Evolutionary conservation across 1,139 yeast species (phyloP).

Genomic region (Spathaspora sp.): DNA sequence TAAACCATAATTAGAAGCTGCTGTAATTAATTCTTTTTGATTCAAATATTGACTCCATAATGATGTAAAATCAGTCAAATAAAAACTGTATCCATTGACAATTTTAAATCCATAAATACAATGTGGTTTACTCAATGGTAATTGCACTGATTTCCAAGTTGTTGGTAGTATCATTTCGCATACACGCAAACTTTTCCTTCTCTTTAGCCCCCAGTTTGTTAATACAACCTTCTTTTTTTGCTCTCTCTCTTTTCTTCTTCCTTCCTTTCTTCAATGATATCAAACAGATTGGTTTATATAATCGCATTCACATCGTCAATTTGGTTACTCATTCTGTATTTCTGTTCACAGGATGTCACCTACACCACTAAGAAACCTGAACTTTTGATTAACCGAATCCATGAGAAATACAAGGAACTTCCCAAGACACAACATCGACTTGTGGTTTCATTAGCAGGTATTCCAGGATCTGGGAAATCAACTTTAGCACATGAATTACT

Average conservation of each 20-base stretch:
- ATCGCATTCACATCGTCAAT: not conserved
- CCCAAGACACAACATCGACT: not conserved
- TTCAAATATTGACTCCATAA: constrained; percentile 29
- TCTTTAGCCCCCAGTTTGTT: not conserved
- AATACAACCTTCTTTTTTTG: not conserved
- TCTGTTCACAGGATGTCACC: too few relatives aligned
- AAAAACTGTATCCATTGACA: constrained; percentile 21
- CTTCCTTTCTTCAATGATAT: not conserved
- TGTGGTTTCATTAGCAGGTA: constrained; percentile 63
- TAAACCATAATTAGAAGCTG: constrained; percentile 24
- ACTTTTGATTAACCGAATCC: not conserved
- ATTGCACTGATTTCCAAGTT: not conserved
- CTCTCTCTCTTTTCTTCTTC: not conserved
- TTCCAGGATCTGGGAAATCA: constrained; percentile 84
- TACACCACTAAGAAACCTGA: not conserved
- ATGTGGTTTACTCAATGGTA: not conserved
- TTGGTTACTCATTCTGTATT: not conserved
- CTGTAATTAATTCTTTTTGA: constrained; percentile 15
- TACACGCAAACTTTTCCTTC: not conserved
- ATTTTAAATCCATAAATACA: constrained; percentile 16
- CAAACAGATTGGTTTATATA: not conserved
- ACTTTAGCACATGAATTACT: constrained; percentile 50
- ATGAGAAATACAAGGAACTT: not conserved
- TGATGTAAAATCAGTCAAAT: constrained; percentile 25
- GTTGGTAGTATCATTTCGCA: not conserved